These are phyloP conservation scores for Solanum dulcamara DNA, from an alignment of 257 asterid species.

Conservation along the genomic window DNA sequence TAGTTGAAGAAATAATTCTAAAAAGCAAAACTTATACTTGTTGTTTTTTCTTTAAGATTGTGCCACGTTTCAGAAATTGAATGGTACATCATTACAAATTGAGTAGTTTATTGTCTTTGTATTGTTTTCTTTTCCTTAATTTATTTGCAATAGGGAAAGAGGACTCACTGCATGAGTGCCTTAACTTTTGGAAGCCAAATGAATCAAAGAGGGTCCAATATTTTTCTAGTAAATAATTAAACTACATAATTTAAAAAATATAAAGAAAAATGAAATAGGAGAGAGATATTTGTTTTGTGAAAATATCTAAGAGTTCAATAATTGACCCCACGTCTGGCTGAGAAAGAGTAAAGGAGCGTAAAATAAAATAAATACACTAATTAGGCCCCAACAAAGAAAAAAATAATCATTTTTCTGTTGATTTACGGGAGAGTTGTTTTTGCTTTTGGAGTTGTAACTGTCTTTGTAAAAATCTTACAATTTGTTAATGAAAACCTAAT, in stretches of 20 bases:
- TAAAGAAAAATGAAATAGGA: background rate
- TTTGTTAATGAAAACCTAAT: slow-evolving; percentile 5
- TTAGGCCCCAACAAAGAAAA: too few relatives aligned
- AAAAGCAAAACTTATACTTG: background rate
- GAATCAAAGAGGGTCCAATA: background rate
- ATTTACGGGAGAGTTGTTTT: background rate
- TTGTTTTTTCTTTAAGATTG: background rate
- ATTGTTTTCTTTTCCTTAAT: background rate
- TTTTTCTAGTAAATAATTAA: background rate
- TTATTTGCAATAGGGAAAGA: background rate
- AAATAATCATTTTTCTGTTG: background rate
- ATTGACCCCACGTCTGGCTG: too few relatives aligned
- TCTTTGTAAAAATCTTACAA: background rate
- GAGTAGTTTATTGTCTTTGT: background rate
- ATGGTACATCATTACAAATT: background rate
- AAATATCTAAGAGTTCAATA: too few relatives aligned
- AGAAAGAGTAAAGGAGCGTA: too few relatives aligned
- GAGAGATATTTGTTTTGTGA: background rate
- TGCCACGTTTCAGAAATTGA: background rate
- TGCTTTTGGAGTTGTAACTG: slow-evolving; percentile 4
- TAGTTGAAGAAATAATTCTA: background rate
- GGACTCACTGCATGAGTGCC: background rate
- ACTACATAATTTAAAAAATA: background rate
- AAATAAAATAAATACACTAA: too few relatives aligned
- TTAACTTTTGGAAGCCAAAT: background rate